These are phyloP conservation scores for Mycena chlorophos DNA, from an alignment of 768 basidiomycete species.

Conservation along the genomic window DNA sequence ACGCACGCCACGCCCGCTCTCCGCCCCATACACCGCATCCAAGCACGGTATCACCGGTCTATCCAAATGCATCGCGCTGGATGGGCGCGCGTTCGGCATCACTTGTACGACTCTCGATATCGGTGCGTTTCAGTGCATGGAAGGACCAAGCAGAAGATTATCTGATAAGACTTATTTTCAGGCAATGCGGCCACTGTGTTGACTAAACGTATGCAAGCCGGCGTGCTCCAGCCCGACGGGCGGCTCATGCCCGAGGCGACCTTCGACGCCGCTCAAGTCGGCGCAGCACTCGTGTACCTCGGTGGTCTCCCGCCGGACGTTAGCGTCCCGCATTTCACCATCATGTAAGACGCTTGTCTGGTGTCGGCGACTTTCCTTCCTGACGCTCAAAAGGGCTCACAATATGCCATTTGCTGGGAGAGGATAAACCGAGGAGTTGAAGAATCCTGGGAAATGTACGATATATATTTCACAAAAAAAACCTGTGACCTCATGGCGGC, in stretches of 20 bases:
- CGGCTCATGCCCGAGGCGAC: slow-evolving; percentile 54
- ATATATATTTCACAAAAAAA: too few relatives aligned
- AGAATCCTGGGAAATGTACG: too few relatives aligned
- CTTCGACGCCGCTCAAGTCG: slow-evolving; percentile 75
- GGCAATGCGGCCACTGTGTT: slow-evolving; percentile 74
- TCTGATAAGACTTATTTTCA: slow-evolving; percentile 23
- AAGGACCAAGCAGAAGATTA: neutral
- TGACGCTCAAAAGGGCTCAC: slow-evolving; percentile 24
- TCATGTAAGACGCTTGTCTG: slow-evolving; percentile 62
- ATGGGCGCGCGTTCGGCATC: slow-evolving; percentile 72
- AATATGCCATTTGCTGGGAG: slow-evolving; percentile 32
- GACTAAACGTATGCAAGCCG: slow-evolving; percentile 45
- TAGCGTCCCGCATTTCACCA: slow-evolving; percentile 67
- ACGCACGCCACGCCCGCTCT: slow-evolving; percentile 64
- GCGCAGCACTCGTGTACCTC: slow-evolving; percentile 67
- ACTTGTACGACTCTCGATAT: slow-evolving; percentile 84
- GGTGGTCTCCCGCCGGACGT: slow-evolving; percentile 68
- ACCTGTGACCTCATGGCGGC: too few relatives aligned
- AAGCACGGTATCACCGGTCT: slow-evolving; percentile 82
- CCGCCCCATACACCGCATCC: slow-evolving; percentile 67
- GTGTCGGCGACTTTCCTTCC: neutral
- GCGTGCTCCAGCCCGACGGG: slow-evolving; percentile 72
- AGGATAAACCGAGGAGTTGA: too few relatives aligned
- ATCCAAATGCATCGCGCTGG: slow-evolving; percentile 74
- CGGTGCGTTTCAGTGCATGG: slow-evolving; percentile 39